Evolutionary conservation across 371 early-diverging fungal species (phyloP), one percentile per base, ranked within the genome.

Genomic region (Dichotomocladium elegans): DNA sequence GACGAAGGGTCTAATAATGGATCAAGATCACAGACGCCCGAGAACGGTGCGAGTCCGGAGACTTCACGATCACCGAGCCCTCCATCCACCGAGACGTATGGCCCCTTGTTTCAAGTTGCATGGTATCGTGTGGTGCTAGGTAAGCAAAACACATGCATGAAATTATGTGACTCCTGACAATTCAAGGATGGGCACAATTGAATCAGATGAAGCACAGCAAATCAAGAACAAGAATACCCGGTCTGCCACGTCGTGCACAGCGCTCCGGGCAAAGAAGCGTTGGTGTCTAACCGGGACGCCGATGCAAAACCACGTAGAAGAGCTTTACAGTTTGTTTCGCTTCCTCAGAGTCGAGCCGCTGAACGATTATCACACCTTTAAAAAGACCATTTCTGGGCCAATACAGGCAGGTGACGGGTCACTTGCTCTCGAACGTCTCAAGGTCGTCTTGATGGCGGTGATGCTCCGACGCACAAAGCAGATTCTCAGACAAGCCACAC

Each of bases 221-320:
- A 89, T 96, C 40, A 89, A 90, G 59, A 93, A 93, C 67, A 72
- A 74, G 29, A 68, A 66, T 14, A 91, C 95, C 1, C 70, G 79
- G 12, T 60, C 87, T 3, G 81, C 89, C 10, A 53, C 65, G 30
- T 82, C 88, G 4, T 83, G 91, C 40, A 68, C 74, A 25, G 56
- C 60, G 19, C 50, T 95, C 3, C 52, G 63, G 3, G 72, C 89
- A 3, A 63, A 64, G 21, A 85, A 88, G 41, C 74, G 94, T 41
- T 93, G 93, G 89, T 89, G 93, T 45, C 68, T 97, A 33, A 92
- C 94, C 4, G 97, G 95, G 45, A 92, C 86, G 12, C 82, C 83
- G 10, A 66, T 72, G 22, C 92, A 93, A 65, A 98, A 98, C 74
- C 86, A 81, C 45, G 69, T 95, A 17, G 88, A 88, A 26, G 98